Base-by-base conservation (phyloP, 306 rosid genomes). In the Vigna unguiculata region DNA sequence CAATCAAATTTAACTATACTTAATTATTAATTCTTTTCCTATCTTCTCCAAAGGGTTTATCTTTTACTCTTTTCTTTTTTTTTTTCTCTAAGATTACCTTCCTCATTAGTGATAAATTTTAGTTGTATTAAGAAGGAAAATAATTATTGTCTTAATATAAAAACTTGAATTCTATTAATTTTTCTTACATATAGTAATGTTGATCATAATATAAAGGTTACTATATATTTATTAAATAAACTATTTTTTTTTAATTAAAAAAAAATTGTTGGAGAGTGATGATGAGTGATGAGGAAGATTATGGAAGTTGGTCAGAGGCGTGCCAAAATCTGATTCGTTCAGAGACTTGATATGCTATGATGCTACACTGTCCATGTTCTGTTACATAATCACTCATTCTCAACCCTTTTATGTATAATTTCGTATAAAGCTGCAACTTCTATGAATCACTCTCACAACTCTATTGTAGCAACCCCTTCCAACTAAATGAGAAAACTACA, bases 231-330 rank as follows among this genome's bases (percentile, higher is more conserved):
- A 28, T 4, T 28, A 28, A 28, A 28, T 28, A 28, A 28, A 0
- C 0, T n/a, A n/a, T 28, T 28, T 25, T 4, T 25, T 28, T 28
- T 28, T 28, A 28, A n/a, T n/a, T n/a, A n/a, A n/a, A n/a, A 30
- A 30, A 30, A 30, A 30, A 4, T 30, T 30, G 34, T 30, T 5
- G 0, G 52, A 55, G 22, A 17, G 22, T 40, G 38, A 22, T 57
- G 43, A 72, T 22, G 54, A 15, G 2, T 71, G 21, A 32, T 36
- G 38, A 71, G 40, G n/a, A 21, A 72, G 30, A 28, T 55, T 24
- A 72, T 72, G 52, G 45, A 61, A 72, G 28, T 40, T 57, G 17
- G 22, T 72, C 36, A 72, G 68, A 72, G 24, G 68, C 77, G 49
- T 72, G 77, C 67, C 10, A 55, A 53, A 4, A 24, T 72, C 28